Evolutionary conservation across 1,284 basidiomycete genomes (phyloP).

Genomic region (Volvariella surrecta): DNA sequence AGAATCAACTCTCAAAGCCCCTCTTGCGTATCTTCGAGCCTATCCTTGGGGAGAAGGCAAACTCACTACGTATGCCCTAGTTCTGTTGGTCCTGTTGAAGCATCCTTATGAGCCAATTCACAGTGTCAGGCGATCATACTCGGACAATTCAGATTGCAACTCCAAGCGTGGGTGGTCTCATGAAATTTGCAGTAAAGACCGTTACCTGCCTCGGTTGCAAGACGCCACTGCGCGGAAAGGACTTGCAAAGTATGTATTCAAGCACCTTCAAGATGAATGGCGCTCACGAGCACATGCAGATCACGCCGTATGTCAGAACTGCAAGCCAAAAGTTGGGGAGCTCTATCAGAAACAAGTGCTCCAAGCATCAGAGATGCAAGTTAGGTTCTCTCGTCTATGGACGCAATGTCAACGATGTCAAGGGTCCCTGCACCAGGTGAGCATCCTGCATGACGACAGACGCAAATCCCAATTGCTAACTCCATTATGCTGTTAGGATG

Average conservation of each 20-base stretch:
- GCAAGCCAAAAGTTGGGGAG: slow-evolving; percentile 75
- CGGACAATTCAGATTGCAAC: slow-evolving; percentile 91
- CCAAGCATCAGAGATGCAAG: slow-evolving; percentile 71
- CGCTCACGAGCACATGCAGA: slow-evolving; percentile 34
- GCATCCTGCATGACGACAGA: slow-evolving; percentile 9
- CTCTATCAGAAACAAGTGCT: slow-evolving; percentile 86
- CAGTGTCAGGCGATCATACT: slow-evolving; percentile 92
- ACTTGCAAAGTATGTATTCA: slow-evolving; percentile 48
- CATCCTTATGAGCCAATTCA: slow-evolving; percentile 13
- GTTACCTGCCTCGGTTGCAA: slow-evolving; percentile 92
- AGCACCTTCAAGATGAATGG: background rate
- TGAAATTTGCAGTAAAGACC: slow-evolving; percentile 96
- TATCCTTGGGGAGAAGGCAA: slow-evolving; percentile 87
- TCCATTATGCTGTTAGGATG: slow-evolving; percentile 58
- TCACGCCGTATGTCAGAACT: slow-evolving; percentile 91
- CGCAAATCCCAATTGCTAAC: background rate
- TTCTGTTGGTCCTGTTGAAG: slow-evolving; percentile 8
- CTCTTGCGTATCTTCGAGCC: slow-evolving; percentile 96
- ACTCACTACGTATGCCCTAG: slow-evolving; percentile 60
- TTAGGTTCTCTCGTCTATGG: slow-evolving; percentile 90
- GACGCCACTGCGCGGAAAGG: slow-evolving; percentile 69
- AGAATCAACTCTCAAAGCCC: slow-evolving; percentile 94
- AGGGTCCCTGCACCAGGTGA: slow-evolving; percentile 87
- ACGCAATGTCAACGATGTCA: slow-evolving; percentile 97
- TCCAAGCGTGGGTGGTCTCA: slow-evolving; percentile 87